These are phyloP conservation scores for Forsythia viridissima DNA, from an alignment of 257 asterid genomes.

Conservation along the genomic window DNA sequence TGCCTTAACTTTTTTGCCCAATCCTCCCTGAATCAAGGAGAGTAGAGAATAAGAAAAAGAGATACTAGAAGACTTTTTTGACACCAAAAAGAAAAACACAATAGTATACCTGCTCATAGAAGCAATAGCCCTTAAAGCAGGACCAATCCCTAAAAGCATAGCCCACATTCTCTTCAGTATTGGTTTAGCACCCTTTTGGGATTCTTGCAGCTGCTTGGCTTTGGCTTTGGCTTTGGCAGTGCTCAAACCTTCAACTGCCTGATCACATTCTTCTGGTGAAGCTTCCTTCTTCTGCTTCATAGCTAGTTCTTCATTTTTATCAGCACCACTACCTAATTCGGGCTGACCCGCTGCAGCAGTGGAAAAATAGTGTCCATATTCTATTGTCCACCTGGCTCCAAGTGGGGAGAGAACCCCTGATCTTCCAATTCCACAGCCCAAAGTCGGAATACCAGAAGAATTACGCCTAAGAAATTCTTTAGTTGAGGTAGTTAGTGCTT, in stretches of 20 bases:
- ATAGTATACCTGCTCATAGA: conserved; percentile 86
- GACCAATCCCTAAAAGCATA: conserved; percentile 84
- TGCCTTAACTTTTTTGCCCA: conserved; percentile 72
- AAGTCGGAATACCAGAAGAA: conserved; percentile 31
- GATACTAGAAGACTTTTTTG: not conserved
- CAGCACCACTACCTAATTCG: conserved; percentile 43
- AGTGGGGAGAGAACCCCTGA: conserved; percentile 38
- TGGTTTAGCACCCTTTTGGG: conserved; percentile 55
- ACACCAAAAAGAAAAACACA: conserved; percentile 23
- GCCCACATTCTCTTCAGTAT: conserved; percentile 75
- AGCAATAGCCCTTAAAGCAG: conserved; percentile 86
- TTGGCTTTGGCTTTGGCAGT: conserved; percentile 87
- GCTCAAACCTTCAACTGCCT: conserved; percentile 93
- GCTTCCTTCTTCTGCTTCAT: conserved; percentile 80
- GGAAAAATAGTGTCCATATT: conserved; percentile 49
- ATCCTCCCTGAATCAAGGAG: conserved; percentile 59
- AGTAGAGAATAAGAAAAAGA: conserved; percentile 26
- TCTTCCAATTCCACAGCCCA: conserved; percentile 35
- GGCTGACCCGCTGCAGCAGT: conserved; percentile 74
- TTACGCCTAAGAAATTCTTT: conserved; percentile 30
- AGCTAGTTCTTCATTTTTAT: conserved; percentile 56
- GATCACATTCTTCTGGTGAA: conserved; percentile 98
- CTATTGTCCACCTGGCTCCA: conserved; percentile 54
- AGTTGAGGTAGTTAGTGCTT: conserved; percentile 20
- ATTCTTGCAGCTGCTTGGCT: conserved; percentile 83